phyloP scores from a whole-genome alignment of 2,329 filamentous ascomycete genomes.

The Fusarium newnesense region DNA sequence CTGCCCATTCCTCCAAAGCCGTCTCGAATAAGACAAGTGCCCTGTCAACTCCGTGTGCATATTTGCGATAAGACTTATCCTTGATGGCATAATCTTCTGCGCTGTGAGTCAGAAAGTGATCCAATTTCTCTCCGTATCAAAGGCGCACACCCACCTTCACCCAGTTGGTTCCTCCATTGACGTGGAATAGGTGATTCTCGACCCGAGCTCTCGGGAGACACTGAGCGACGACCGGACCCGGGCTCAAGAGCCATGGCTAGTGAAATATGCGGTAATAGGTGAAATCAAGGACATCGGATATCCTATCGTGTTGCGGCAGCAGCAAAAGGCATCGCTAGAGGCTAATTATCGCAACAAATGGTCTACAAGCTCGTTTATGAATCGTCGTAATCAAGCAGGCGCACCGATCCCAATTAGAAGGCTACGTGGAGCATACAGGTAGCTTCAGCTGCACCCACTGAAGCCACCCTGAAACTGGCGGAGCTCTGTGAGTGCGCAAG shows the following conservation, averaged over 20 bases:
- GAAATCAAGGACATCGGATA: constrained; percentile 38
- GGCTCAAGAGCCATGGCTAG: constrained; percentile 72
- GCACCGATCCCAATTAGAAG: constrained; percentile 40
- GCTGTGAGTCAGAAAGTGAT: constrained; percentile 14
- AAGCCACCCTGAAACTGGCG: constrained; percentile 25
- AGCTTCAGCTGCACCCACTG: constrained; percentile 29
- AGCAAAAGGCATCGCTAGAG: constrained; percentile 31
- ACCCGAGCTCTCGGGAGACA: constrained; percentile 86
- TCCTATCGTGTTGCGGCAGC: constrained; percentile 17
- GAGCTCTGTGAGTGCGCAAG: not conserved
- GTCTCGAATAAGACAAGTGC: constrained; percentile 92
- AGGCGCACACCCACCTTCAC: constrained; percentile 71
- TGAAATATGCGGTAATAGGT: constrained; percentile 32
- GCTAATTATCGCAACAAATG: constrained; percentile 5
- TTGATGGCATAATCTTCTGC: constrained; percentile 66
- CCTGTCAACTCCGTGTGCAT: constrained; percentile 88
- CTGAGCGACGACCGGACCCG: constrained; percentile 64
- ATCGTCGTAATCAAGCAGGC: constrained; percentile 32
- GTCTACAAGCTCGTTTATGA: constrained; percentile 12
- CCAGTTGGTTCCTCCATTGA: constrained; percentile 80
- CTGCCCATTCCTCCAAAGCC: constrained; percentile 96
- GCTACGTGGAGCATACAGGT: constrained; percentile 42
- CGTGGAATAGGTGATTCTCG: constrained; percentile 79
- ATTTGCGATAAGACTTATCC: constrained; percentile 83
- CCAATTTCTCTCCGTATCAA: not conserved